Percentiles rank a stretch among this genome's conserved stretches.
Evolutionary conservation across 2,329 filamentous ascomycete species (phyloP).

Genomic region (Juglanconis sp.): DNA sequence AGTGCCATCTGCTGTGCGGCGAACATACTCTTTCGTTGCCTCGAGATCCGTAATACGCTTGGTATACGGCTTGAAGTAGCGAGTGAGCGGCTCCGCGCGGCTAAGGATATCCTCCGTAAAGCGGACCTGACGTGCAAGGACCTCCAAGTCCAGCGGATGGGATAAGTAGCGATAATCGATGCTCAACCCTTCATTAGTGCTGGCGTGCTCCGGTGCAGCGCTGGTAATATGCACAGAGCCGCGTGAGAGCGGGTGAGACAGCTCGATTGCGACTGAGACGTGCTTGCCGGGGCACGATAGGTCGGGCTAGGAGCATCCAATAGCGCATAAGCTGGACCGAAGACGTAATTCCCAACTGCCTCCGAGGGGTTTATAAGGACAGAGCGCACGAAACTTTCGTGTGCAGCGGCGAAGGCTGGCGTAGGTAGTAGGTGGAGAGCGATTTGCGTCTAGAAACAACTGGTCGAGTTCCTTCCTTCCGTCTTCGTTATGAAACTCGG

Average conservation of each 20-base stretch:
- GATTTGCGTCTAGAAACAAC: neutral
- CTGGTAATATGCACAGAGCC: slow-evolving; percentile 21
- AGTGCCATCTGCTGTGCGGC: neutral
- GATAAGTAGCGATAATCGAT: neutral
- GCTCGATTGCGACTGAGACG: slow-evolving; percentile 10
- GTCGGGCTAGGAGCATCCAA: neutral
- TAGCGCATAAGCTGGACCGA: slow-evolving; percentile 1
- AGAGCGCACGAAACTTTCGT: neutral
- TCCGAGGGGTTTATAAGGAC: neutral
- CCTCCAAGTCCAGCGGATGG: neutral
- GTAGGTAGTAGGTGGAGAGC: slow-evolving; percentile 6
- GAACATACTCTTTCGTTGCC: neutral
- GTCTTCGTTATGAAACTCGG: neutral
- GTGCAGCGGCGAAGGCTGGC: neutral
- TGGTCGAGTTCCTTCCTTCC: neutral
- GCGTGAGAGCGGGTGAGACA: slow-evolving; percentile 21
- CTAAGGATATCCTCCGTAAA: neutral
- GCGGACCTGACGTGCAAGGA: slow-evolving; percentile 2
- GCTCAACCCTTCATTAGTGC: neutral
- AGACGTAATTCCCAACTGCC: neutral
- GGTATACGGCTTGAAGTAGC: neutral
- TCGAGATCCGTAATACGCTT: neutral
- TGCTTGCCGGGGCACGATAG: slow-evolving; percentile 10
- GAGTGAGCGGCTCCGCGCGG: neutral
- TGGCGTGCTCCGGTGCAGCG: neutral